Evolutionary conservation across 805 yeast species (phyloP), one percentile per base, ranked within the genome.

Genomic region (Nakazawaea wyomingensis): DNA sequence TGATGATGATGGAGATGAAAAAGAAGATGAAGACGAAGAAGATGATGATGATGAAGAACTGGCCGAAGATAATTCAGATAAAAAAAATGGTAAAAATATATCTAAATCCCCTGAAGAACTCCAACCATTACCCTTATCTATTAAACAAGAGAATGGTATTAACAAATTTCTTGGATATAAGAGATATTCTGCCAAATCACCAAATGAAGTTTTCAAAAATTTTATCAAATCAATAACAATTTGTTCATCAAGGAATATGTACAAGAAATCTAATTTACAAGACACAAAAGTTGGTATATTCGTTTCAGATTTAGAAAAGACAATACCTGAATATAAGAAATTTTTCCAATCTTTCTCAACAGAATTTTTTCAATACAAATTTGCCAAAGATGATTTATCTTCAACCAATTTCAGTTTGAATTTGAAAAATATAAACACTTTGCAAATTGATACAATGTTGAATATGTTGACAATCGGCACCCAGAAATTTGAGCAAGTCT

Each of bases 401-500:
- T n/a, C 39, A 9, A 28, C 30, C 3, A 34, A 38, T 37, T 37
- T 22, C 22, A 31, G 41, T 9, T 43, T 43, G 27, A 33, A 38
- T 22, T 37, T 43, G 39, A 34, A 26, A n/a, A 35, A 34, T 34
- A 33, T 34, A 19, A 38, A 20, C 13, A 17, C 40, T 6, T n/a
- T 44, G 6, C 32, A 39, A 31, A 16, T 44, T 8, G 17, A 16
- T 11, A 34, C 47, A 11, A 16, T 39, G 10, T 39, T 44, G 34
- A 39, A 38, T 24, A 21, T 39, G 39, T 14, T 10, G 6, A 39
- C 28, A 2, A 44, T 44, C 29, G 39, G 24, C 10, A n/a, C 30
- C 8, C 47, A 44, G 30, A 44, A 44, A 34, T 39, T 33, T 35
- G 47, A 44, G 17, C 43, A 44, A 30, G 28, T 34, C 8, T 18